phyloP scores from a whole-genome alignment of 2,329 filamentous ascomycete species.

The Phyllosticta citribraziliensis region DNA sequence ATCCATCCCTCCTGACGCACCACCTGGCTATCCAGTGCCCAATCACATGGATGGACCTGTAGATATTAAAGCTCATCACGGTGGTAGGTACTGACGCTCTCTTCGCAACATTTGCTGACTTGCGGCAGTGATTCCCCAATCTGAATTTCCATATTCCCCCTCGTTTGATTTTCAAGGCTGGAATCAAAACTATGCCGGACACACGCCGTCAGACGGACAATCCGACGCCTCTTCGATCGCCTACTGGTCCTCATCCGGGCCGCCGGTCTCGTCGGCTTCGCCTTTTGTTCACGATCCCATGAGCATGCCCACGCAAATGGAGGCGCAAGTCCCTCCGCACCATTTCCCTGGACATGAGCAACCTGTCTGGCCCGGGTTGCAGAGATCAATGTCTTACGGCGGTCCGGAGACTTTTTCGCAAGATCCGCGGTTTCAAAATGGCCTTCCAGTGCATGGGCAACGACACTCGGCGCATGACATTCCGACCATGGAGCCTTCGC shows the following conservation, averaged over 20 bases:
- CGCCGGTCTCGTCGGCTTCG: conserved; percentile 19
- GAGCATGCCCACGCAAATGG: conserved; percentile 13
- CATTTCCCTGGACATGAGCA: conserved; percentile 23
- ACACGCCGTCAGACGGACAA: conserved; percentile 3
- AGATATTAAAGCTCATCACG: conserved; percentile 19
- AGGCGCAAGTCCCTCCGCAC: conserved; percentile 23
- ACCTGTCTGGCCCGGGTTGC: conserved; percentile 21
- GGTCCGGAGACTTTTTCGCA: conserved; percentile 28
- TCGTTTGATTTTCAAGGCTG: conserved; percentile 2
- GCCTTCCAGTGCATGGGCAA: neutral
- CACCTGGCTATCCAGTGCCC: conserved; percentile 15
- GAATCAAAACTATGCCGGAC: neutral
- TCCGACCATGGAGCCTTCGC: neutral
- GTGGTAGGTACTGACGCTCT: conserved; percentile 18
- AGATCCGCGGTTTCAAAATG: conserved; percentile 16
- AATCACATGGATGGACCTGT: conserved; percentile 13
- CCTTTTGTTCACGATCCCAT: conserved; percentile 24
- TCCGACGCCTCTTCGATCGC: conserved; percentile 6
- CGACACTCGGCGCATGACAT: neutral
- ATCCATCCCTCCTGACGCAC: conserved; percentile 13
- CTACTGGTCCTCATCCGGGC: conserved; percentile 21
- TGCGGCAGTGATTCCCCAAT: conserved; percentile 22
- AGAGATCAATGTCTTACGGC: conserved; percentile 31
- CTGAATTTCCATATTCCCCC: conserved; percentile 25
- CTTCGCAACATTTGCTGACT: neutral